Evolutionary conservation across 192 early-diverging fungal species (phyloP), one percentile per base, ranked within the genome.

Genomic region (Rhizoclosmatium globosum): DNA sequence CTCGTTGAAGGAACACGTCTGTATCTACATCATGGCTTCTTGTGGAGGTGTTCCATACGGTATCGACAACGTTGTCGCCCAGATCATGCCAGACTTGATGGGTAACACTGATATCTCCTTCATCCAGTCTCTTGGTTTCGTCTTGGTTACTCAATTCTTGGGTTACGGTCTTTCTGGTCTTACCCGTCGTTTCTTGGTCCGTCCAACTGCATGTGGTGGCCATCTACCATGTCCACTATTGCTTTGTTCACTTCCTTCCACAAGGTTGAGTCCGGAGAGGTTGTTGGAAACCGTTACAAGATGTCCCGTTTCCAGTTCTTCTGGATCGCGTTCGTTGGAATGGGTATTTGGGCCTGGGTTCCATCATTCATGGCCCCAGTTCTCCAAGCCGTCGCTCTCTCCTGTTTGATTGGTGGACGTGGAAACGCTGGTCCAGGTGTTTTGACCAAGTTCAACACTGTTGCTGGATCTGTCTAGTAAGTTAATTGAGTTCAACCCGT

Each of bases 121-220:
- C 47, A 39, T 38, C 0, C 53, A 56, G 19, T 41, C 71, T 1
- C 15, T 80, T 6, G 23, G 31, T 2, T 80, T 80, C 61, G 64
- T 47, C 43, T 19, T 75, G 17, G 50, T 62, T 2, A 75, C 94
- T 69, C 86, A 91, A 75, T 73, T 90, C 67, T 79, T 93, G 79
- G 90, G 89, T 41, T 91, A 87, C 60, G 89, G 91, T 50, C 80
- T 92, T 79, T 92, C 91, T 64, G 94, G 91, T 67, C 83, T 92
- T 21, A 87, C 85, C 69, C 90, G 94, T 39, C 86, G 89, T 19
- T 94, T 91, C 82, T 87, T 97, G 17, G 95, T 97, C 2, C 90
- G 92, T 47, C 95, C 95, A 15, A 85, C 93, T 2, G 85, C 91
- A 96, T 97, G 95, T 86, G 70, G 70, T 71, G 70, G 70, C 70